A percentile compares a stretch with the other conserved stretches of the same genome.
These are phyloP conservation scores for Cladophialophora immunda DNA, from an alignment of 2,329 filamentous ascomycete genomes.

Conservation along the genomic window DNA sequence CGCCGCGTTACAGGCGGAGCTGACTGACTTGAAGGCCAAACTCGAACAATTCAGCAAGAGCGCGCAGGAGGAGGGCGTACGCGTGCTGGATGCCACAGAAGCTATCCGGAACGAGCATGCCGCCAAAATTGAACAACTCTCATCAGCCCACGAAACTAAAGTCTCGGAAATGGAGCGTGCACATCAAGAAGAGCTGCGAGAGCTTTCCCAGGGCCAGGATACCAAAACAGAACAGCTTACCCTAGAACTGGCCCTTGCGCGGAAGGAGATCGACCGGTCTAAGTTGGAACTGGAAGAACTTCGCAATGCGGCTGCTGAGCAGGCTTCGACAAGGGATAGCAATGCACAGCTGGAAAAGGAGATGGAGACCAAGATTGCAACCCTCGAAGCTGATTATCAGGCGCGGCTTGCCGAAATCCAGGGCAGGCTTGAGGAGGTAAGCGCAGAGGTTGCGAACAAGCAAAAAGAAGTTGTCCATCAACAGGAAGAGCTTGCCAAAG, in stretches of 20 bases:
- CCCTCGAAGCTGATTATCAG: conserved; percentile 28
- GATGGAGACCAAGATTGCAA: conserved; percentile 30
- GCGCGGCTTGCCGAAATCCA: conserved; percentile 30
- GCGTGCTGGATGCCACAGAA: conserved; percentile 48
- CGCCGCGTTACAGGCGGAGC: conserved; percentile 41
- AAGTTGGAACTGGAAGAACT: conserved; percentile 29
- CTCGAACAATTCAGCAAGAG: conserved; percentile 50
- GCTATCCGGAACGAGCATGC: conserved; percentile 42
- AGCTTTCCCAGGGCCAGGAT: conserved; percentile 45
- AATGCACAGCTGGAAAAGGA: conserved; percentile 35
- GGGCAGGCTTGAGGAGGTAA: conserved; percentile 27
- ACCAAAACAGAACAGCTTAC: conserved; percentile 21
- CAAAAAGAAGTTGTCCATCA: conserved; percentile 34
- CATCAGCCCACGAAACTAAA: conserved; percentile 33
- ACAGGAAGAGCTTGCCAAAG: conserved; percentile 32
- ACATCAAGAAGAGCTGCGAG: conserved; percentile 46
- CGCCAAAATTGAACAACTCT: conserved; percentile 32
- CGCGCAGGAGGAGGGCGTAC: conserved; percentile 50
- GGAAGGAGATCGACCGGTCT: conserved; percentile 19
- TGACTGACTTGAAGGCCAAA: conserved; percentile 48
- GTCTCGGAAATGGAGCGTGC: conserved; percentile 27
- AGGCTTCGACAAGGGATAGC: conserved; percentile 26
- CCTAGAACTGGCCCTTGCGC: conserved; percentile 18
- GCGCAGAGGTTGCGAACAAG: conserved; percentile 26
- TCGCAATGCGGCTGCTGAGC: conserved; percentile 23